phyloP scores from a whole-genome alignment of 1,284 basidiomycete genomes.

The Austropuccinia psidii region DNA sequence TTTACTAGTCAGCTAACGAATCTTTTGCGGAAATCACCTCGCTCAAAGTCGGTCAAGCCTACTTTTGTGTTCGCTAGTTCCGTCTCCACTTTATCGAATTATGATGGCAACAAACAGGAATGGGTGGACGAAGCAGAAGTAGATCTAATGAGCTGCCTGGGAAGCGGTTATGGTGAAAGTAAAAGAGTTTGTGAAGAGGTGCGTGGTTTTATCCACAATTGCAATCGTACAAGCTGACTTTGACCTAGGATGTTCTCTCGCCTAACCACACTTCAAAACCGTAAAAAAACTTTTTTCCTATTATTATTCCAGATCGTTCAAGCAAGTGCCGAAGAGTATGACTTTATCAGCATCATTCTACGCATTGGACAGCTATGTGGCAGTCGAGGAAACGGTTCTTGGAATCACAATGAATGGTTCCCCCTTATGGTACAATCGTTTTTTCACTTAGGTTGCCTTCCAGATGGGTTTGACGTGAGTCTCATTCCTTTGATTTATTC shows the following conservation, averaged over 20 bases:
- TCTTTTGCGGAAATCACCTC: not conserved
- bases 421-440: not conserved
- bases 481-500: not conserved
- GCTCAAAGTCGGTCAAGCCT: too few relatives aligned
- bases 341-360: not conserved
- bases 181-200: slow-evolving; percentile 19
- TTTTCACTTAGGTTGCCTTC: not conserved
- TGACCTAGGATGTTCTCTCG: not conserved
- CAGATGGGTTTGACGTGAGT: slow-evolving; percentile 10
- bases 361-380: slow-evolving; percentile 9
- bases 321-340: not conserved
- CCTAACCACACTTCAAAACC: too few relatives aligned
- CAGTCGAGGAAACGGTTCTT: not conserved
- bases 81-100: not conserved
- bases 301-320: not conserved
- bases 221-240: not conserved
- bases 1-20: too few relatives aligned
- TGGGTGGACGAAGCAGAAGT: slow-evolving; percentile 2
- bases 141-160: not conserved
- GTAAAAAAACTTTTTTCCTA: too few relatives aligned
- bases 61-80: slow-evolving; percentile 9
- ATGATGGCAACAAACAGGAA: not conserved
- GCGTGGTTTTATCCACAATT: not conserved
- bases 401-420: slow-evolving; percentile 2
- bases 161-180: slow-evolving; percentile 13